Conservation (phyloP, 768 basidiomycete genomes). For the Boletus pseudopeckii region DNA sequence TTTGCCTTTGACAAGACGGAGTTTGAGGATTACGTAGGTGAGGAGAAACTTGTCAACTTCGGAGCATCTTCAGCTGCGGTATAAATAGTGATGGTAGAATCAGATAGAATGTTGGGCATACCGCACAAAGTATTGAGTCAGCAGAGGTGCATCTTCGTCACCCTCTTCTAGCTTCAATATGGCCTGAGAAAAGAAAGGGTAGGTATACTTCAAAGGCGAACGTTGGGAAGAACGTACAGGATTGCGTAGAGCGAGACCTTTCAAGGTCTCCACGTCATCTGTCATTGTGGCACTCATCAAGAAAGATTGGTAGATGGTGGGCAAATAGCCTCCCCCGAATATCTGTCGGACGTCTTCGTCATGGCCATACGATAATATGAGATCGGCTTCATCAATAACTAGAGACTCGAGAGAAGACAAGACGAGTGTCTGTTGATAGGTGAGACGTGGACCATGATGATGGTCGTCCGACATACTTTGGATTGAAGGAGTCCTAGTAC, state of each 20-base stretch:
- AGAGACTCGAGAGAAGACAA: slow-evolving; percentile 73
- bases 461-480: slow-evolving; percentile 43
- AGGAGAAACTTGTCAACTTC: slow-evolving; percentile 98
- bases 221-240: slow-evolving; percentile 54
- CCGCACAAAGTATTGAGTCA: slow-evolving; percentile 86
- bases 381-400: slow-evolving; percentile 96
- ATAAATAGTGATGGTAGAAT: neutral
- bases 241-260: slow-evolving; percentile 81
- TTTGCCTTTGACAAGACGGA: slow-evolving; percentile 94
- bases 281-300: slow-evolving; percentile 98
- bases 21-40: slow-evolving; percentile 93
- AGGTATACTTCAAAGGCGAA: neutral
- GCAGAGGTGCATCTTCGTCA: slow-evolving; percentile 73
- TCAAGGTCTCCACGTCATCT: slow-evolving; percentile 88
- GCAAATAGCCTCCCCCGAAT: slow-evolving; percentile 66
- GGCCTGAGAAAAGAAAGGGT: slow-evolving; percentile 45
- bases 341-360: slow-evolving; percentile 81
- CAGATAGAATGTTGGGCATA: slow-evolving; percentile 32
- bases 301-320: slow-evolving; percentile 85
- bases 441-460: neutral
- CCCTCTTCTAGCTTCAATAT: slow-evolving; percentile 86
- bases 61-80: slow-evolving; percentile 53
- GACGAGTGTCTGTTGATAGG: slow-evolving; percentile 51
- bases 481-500: slow-evolving; percentile 65
- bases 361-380: slow-evolving; percentile 95